Evolutionary conservation across 2,329 filamentous ascomycete species (phyloP), one percentile per base, ranked within the genome.

Genomic region (Pezicula carpinea): DNA sequence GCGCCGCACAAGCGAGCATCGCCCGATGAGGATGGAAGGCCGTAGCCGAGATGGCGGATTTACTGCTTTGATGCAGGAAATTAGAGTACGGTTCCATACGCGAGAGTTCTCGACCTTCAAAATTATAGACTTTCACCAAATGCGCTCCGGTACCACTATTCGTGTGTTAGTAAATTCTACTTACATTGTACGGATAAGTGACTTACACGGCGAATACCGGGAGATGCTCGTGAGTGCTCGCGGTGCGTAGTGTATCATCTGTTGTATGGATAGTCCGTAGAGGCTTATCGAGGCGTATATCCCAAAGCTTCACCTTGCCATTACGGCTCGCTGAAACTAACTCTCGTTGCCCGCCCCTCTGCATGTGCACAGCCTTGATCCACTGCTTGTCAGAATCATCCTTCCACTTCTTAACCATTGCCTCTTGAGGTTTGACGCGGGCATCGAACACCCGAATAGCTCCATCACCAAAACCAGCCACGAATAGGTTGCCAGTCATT

Each of bases 341-440:
- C 67, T 99, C 93, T 49, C 93, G 79, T 66, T 96, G 83, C 2
- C 93, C 93, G 51, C 93, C 93, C 36, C 93, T 87, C 68, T 99
- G 93, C 81, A 99, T 90, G 64, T 97, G 93, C 13, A 96, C 89
- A 56, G 89, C 93, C 59, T 90, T 91, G 66, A 99, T 85, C 93
- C 93, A 99, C 59, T 95, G 89, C 51, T 85, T 83, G 59, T 82
- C 79, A 10, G 71, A 69, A 62, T 97, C 92, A 59, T 96, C 89
- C 64, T 95, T 93, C 92, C 93, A 99, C 57, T 92, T 91, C 68
- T 87, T 89, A 46, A 96, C 86, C 91, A 97, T 96, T 15, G 87
- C 87, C 45, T 93, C 89, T 50, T 89, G 86, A 2, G 90, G 86
- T 52, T 85, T 83, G 52, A 88, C 71, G 11, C 93, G 83, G 54